Percentiles rank a stretch among this genome's conserved stretches.
These are phyloP conservation scores for Lomentospora prolificans DNA, from an alignment of 2,329 filamentous ascomycete species.

Conservation along the genomic window DNA sequence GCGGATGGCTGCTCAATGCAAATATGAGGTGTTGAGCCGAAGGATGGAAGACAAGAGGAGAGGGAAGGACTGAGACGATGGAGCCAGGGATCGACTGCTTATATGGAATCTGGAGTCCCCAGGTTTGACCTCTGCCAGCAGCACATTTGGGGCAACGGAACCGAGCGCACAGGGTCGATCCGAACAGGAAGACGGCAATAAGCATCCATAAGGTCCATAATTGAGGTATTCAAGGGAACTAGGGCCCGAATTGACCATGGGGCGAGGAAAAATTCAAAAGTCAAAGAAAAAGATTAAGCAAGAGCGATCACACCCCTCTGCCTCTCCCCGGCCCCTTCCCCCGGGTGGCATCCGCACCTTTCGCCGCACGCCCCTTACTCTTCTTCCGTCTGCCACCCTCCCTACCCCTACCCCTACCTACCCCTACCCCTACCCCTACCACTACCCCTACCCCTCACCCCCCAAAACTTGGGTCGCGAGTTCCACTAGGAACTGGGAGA, in stretches of 20 bases:
- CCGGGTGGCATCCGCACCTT: background rate
- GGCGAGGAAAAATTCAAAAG: background rate
- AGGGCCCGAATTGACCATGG: background rate
- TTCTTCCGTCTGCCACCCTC: background rate
- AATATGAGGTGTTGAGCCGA: conserved; percentile 1
- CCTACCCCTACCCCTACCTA: background rate
- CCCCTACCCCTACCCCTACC: background rate
- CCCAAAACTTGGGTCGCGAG: background rate
- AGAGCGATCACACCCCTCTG: background rate
- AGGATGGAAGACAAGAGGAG: background rate
- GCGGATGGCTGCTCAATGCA: conserved; percentile 1
- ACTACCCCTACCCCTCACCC: background rate
- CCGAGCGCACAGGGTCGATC: background rate
- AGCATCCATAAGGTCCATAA: background rate
- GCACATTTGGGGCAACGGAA: background rate
- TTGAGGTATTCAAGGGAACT: background rate
- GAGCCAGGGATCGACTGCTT: background rate
- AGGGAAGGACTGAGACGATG: background rate
- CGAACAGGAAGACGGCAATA: background rate
- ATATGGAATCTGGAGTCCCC: background rate
- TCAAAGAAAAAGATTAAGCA: background rate
- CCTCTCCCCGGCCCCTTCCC: background rate
- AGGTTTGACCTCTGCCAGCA: background rate
- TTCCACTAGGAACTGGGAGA: background rate
- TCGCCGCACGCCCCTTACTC: background rate